A percentile compares a stretch with the other conserved stretches of the same genome.
Conservation (phyloP, 371 early-diverging fungal species). For the Cokeromyces recurvatus region DNA sequence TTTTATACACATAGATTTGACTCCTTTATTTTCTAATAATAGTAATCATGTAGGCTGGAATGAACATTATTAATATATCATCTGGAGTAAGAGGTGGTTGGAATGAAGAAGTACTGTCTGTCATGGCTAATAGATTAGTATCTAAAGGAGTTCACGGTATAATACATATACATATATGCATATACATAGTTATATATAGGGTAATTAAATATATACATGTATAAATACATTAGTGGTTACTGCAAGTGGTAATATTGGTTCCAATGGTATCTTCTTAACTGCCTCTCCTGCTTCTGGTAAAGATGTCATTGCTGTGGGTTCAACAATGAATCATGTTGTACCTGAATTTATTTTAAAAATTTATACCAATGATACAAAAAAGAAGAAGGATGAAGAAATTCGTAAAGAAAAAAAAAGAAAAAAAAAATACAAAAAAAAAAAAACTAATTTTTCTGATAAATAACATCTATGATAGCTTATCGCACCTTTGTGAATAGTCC, state of each 20-base stretch:
- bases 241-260: conserved; percentile 69
- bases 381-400: conserved; percentile 2
- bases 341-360: conserved; percentile 18
- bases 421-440: too few relatives aligned
- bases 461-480: conserved; percentile 23
- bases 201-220: too few relatives aligned
- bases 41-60: conserved; percentile 19
- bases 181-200: too few relatives aligned
- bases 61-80: conserved; percentile 22
- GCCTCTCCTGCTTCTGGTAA: conserved; percentile 55
- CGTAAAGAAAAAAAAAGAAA: conserved; percentile 1
- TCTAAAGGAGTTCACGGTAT: conserved; percentile 30
- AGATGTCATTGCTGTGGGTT: conserved; percentile 60
- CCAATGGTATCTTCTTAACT: conserved; percentile 53
- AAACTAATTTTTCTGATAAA: too few relatives aligned
- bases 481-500: conserved; percentile 18
- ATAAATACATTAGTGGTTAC: conserved; percentile 35
- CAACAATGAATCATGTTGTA: conserved; percentile 47
- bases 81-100: conserved; percentile 26
- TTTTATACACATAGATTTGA: conserved; percentile 18
- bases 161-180: background rate
- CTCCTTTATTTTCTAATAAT: background rate
- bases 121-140: conserved; percentile 29
- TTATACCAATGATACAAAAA: background rate
- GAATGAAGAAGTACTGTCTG: conserved; percentile 25